Base-by-base conservation (phyloP, 1,139 yeast species). In the Candida sojae region DNA sequence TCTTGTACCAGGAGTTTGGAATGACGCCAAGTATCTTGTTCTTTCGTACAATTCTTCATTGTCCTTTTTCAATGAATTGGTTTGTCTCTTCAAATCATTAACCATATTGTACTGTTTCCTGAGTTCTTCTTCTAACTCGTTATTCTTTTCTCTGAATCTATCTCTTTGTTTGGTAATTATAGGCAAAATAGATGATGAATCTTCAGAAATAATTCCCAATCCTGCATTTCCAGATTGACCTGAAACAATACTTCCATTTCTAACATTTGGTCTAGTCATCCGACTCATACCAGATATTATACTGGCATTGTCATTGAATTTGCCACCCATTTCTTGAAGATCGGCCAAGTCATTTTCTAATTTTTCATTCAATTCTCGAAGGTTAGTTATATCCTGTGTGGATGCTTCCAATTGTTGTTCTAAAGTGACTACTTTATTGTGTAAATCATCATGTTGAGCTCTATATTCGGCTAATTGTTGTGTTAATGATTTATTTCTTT, bases 121-220 rank as follows among this genome's bases (percentile, higher is more conserved):
- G 42, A 85, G 62, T 57, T 90, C 96, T 47, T 87, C 88, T 63
- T 93, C 98, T 45, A 93, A 75, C 61, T 90, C 97, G 48, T 79
- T 80, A 58, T 87, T 90, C 49, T 92, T 79, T 30, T 82, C 80
- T 57, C 96, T 82, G 73, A 92, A 91, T 54, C 98, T 75, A 64
- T 93, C 98, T 64, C 99, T 82, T 68, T 93, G 99, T 60, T 93
- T 92, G 23, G 97, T 91, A 31, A 93, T 83, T 46, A 93, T 90
- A 0, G 96, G 96, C 42, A 93, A 69, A 38, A 93, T 85, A 0
- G 90, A 79, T 6, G 73, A 62, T 39, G 78, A 70, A 45, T 68
- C 75, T 11, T 60, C 57, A 11, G 45, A 61, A 37, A 43, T 58
- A 28, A 45, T 47, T 36, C 61, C 68, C 5, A 53, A 48, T 34